Evolutionary conservation across 768 basidiomycete genomes (phyloP).

Genomic region (Pisolithus orientalis): DNA sequence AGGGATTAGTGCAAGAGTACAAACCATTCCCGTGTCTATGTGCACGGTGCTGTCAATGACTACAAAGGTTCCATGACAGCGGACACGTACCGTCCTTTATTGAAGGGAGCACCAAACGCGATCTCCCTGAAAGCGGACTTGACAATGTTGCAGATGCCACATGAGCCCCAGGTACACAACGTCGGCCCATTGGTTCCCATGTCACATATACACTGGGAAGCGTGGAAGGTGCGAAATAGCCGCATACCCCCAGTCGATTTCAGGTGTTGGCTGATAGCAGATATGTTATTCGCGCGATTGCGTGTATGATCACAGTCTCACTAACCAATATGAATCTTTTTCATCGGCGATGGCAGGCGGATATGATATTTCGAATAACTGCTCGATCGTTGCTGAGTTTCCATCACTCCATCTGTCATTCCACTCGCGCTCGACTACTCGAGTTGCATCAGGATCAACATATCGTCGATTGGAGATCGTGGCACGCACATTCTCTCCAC

Average conservation of each 20-base stretch:
- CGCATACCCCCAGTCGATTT: conserved; percentile 30
- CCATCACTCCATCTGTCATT: conserved; percentile 28
- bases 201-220: conserved; percentile 64
- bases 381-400: conserved; percentile 39
- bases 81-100: conserved; percentile 46
- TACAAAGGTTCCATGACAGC: not conserved
- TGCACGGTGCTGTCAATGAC: not conserved
- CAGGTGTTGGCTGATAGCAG: conserved; percentile 24
- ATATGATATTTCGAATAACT: conserved; percentile 47
- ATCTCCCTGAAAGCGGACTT: conserved; percentile 52
- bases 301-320: not conserved
- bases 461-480: conserved; percentile 9
- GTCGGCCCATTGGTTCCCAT: conserved; percentile 47
- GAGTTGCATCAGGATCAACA: conserved; percentile 27
- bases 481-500: conserved; percentile 46
- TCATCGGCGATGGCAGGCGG: conserved; percentile 24
- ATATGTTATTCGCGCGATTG: conserved; percentile 2
- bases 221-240: conserved; percentile 55
- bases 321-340: conserved; percentile 47
- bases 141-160: conserved; percentile 56
- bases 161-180: conserved; percentile 54
- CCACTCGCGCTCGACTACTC: conserved; percentile 53
- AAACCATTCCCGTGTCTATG: conserved; percentile 55
- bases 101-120: conserved; percentile 48
- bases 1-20: conserved; percentile 57